Percentiles rank a stretch among this genome's conserved stretches.
Conservation (phyloP, 257 asterid species). For the Eustoma russellianum region DNA sequence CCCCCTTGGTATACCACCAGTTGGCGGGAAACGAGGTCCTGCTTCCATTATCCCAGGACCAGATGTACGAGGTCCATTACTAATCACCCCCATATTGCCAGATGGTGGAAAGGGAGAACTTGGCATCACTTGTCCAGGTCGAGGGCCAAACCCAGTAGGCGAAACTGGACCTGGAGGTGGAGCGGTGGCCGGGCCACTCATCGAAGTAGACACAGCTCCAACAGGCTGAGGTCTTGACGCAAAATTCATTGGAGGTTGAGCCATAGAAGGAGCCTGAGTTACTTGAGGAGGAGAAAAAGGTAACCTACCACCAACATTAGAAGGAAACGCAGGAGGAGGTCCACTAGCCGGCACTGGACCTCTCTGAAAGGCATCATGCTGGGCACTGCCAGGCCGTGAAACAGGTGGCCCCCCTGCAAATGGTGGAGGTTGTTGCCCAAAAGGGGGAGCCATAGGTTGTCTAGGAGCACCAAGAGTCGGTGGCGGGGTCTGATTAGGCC, state of each 20-base stretch:
- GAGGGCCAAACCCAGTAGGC: conserved; percentile 43
- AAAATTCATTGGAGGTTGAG: conserved; percentile 58
- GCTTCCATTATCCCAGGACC: conserved; percentile 38
- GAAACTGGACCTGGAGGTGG: conserved; percentile 25
- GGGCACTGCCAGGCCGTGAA: conserved; percentile 69
- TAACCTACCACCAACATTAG: conserved; percentile 37
- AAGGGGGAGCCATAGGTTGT: conserved; percentile 67
- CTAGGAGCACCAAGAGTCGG: conserved; percentile 43
- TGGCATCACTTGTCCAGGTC: conserved; percentile 42
- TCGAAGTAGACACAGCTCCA: conserved; percentile 44
- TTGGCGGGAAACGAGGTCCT: conserved; percentile 60
- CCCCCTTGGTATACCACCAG: conserved; percentile 50
- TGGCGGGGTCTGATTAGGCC: conserved; percentile 60
- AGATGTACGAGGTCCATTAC: conserved; percentile 64
- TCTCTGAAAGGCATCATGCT: conserved; percentile 60
- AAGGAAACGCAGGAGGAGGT: conserved; percentile 44
- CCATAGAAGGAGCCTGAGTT: conserved; percentile 6
- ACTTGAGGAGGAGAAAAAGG: conserved; percentile 53
- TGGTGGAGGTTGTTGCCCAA: conserved; percentile 69
- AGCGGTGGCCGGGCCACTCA: conserved; percentile 42
- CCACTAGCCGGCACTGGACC: conserved; percentile 50
- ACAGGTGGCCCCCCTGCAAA: conserved; percentile 37
- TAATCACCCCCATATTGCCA: conserved; percentile 32
- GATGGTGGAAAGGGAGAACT: conserved; percentile 39
- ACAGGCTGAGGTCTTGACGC: conserved; percentile 77